Conservation (phyloP, 495 filamentous ascomycete genomes). For the Xylaria sp. region DNA sequence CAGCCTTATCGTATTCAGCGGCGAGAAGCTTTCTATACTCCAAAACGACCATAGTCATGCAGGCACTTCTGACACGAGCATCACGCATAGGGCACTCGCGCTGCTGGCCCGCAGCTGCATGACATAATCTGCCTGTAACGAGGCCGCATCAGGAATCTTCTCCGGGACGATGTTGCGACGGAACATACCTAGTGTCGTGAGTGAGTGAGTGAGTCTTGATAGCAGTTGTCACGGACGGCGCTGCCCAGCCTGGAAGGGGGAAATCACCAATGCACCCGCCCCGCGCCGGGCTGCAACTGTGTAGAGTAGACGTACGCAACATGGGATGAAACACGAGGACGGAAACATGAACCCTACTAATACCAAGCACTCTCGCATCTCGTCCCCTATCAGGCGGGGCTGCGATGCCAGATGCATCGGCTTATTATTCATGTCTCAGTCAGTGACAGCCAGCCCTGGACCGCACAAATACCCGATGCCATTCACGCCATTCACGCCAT, state of each 20-base stretch:
- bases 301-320: background rate
- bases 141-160: slow-evolving; percentile 17
- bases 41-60: slow-evolving; percentile 23
- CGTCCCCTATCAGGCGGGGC: background rate
- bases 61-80: slow-evolving; percentile 30
- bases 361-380: background rate
- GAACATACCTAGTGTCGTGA: background rate
- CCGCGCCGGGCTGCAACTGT: slow-evolving; percentile 10
- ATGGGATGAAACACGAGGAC: slow-evolving; percentile 24
- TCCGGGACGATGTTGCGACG: slow-evolving; percentile 12
- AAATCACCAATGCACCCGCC: slow-evolving; percentile 14
- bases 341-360: slow-evolving; percentile 4
- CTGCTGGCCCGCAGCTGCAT: slow-evolving; percentile 27
- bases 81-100: slow-evolving; percentile 23
- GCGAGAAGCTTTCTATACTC: slow-evolving; percentile 10
- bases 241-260: slow-evolving; percentile 12
- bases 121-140: slow-evolving; percentile 25
- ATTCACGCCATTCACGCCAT: too few species aligned
- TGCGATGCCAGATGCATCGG: slow-evolving; percentile 6
- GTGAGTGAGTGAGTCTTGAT: background rate
- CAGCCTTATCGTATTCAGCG: slow-evolving; percentile 24
- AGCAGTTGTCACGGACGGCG: background rate
- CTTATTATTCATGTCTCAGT: slow-evolving; percentile 13
- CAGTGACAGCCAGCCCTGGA: slow-evolving; percentile 7
- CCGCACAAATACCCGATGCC: slow-evolving; percentile 21